Base-by-base conservation (phyloP, 352 stramenopile species). In the Phytophthora foliorum region DNA sequence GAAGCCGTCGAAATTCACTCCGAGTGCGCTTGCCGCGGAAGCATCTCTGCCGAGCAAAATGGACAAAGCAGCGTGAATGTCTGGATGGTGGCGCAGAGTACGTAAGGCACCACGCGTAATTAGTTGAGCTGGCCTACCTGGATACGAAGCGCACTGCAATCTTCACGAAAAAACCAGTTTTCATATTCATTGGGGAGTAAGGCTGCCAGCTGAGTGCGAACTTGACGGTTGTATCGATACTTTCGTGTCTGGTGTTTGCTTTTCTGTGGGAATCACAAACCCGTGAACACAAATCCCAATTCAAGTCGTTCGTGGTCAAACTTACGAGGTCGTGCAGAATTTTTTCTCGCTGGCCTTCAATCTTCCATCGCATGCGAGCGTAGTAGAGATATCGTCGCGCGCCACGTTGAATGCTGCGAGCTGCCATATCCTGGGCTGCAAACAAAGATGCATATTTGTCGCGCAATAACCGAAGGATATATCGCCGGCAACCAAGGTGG, bases 191-290 rank as follows among this genome's bases (percentile, higher is more conserved):
- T 57, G 0, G 81, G 84, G 0, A 88, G 59, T n/a, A 80, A 57
- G 27, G 79, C 52, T 7, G 62, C 76, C 19, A 93, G 42, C 41
- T 90, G 73, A 24, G 60, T 70, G 3, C 85, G 83, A 24, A 93
- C 67, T 31, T 67, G 61, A 19, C 70, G 72, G 31, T 90, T 88
- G 78, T 89, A 91, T 11, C 76, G 81, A 58, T 92, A 92, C 70
- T 90, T 92, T n/a, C 69, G 75, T 32, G 84, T 90, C 22, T 63
- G 62, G 21, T 83, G 60, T 53, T 91, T 92, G 68, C 65, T 75
- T 66, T 58, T 76, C 78, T 86, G 42, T 46, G 7, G 22, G n/a
- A 45, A 17, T 24, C n/a, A 45, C 17, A 45, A 45, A 45, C 4
- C 39, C n/a, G n/a, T 45, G 39, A 45, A 7, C 39, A 14, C 16